Percentiles rank a stretch among this genome's conserved stretches.
Evolutionary conservation across 345 rosid genomes (phyloP).

Genomic region (Anacardium occidentale): DNA sequence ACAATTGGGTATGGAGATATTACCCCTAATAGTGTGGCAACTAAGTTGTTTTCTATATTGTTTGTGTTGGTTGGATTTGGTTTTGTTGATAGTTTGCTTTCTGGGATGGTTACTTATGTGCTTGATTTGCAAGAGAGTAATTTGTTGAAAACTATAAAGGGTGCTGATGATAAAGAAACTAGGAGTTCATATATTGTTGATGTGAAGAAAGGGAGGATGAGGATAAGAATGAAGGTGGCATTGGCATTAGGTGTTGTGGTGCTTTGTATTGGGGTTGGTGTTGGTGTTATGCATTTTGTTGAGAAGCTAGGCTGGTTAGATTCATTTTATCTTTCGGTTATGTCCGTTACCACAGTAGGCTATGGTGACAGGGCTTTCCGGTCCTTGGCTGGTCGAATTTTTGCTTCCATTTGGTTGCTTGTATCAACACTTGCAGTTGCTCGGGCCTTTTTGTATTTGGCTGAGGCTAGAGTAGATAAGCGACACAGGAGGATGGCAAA

Average conservation of each 20-base stretch:
- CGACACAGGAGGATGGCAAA: conserved; percentile 73
- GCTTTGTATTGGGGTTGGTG: conserved; percentile 81
- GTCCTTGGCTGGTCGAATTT: conserved; percentile 64
- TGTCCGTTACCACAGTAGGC: conserved; percentile 95
- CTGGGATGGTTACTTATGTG: conserved; percentile 79
- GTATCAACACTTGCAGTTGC: conserved; percentile 90
- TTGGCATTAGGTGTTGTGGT: conserved; percentile 85
- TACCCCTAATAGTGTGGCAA: conserved; percentile 51
- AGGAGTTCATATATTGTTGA: conserved; percentile 62
- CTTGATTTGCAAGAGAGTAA: conserved; percentile 88
- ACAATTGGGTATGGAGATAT: conserved; percentile 96
- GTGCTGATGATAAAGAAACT: conserved; percentile 35
- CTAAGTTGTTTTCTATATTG: conserved; percentile 77
- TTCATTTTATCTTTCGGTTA: conserved; percentile 83
- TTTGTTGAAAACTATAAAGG: conserved; percentile 57
- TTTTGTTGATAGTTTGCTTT: conserved; percentile 68
- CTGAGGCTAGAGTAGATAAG: conserved; percentile 88
- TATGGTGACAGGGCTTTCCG: conserved; percentile 78
- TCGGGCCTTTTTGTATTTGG: conserved; percentile 73
- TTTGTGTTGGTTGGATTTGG: conserved; percentile 92
- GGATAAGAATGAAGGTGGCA: conserved; percentile 92
- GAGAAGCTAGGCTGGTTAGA: conserved; percentile 82
- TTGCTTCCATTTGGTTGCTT: conserved; percentile 87
- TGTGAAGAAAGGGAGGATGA: conserved; percentile 91
- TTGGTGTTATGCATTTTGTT: conserved; percentile 69